Evolutionary conservation across 106 monocot genomes (phyloP), one percentile per base, ranked within the genome.

Genomic region (Dendrobium chrysotoxum): DNA sequence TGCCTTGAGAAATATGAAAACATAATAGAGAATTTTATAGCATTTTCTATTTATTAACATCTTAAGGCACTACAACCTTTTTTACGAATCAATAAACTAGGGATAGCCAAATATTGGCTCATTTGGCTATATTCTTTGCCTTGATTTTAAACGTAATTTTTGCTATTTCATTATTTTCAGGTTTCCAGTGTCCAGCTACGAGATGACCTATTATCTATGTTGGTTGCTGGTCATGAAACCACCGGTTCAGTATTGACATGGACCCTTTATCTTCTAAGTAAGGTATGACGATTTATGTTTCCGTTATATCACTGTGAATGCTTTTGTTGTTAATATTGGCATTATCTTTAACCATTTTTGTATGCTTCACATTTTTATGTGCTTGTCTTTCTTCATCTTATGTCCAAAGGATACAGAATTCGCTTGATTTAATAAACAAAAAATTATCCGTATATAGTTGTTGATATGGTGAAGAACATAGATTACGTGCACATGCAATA

Each of bases 181-280:
- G 95, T 98, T 84, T 89, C 89, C 31, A 98, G 98, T 75, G 79
- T 87, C 64, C 98, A 98, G 80, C 80, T 98, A 75, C 73, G 98
- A 80, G 98, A 98, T 86, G 98, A 95, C 79, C 87, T 98, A 53
- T 82, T 98, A 55, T 98, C 98, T 17, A 95, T 98, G 98, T 82
- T 98, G 50, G 95, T 98, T 87, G 98, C 98, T 83, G 98, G 98
- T 35, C 95, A 98, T 83, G 98, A 98, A 85, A 98, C 98, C 70
- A 98, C 98, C 77, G 95, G 92, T 28, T 98, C 98, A 17, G 98
- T 95, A 31, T 82, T 98, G 68, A 98, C 98, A 80, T 98, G 98
- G 98, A 95, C 98, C 0, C 82, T 93, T 7, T 98, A 93, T 87
- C 98, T 98, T 85, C 79, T 95, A 79, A 95, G 92, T 83, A 94